phyloP scores from a whole-genome alignment of 2,329 filamentous ascomycete genomes.

The Aspergillus carbonarius region DNA sequence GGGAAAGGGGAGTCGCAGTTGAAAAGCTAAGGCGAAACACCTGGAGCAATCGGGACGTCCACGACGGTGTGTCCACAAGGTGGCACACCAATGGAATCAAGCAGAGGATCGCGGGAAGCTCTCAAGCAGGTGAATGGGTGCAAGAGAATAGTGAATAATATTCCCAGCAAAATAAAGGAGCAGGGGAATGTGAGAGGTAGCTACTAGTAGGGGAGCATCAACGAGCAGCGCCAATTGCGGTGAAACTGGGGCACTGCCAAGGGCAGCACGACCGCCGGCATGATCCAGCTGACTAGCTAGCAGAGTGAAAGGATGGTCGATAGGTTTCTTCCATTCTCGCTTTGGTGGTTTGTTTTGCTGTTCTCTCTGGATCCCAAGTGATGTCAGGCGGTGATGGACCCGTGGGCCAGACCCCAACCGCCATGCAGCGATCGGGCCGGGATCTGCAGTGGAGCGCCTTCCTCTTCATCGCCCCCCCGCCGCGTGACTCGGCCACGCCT shows the following conservation, averaged over 20 bases:
- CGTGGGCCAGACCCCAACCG: conserved; percentile 19
- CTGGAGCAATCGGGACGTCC: conserved; percentile 1
- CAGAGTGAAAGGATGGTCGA: not conserved
- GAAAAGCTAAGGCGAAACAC: not conserved
- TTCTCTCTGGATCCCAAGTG: not conserved
- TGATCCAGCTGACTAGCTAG: no score
- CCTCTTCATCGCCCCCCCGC: conserved; percentile 4
- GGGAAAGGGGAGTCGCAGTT: conserved; percentile 10
- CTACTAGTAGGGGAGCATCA: not conserved
- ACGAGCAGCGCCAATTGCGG: conserved; percentile 9
- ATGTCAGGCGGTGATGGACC: conserved; percentile 18
- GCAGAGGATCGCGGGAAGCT: not conserved
- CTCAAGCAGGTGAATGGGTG: not conserved
- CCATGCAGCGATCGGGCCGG: conserved; percentile 20
- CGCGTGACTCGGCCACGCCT: conserved; percentile 15
- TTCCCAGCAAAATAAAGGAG: not conserved
- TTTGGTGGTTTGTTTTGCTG: not conserved
- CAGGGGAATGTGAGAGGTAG: conserved; percentile 10
- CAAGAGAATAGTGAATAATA: conserved; percentile 7
- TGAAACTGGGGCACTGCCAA: conserved; percentile 11
- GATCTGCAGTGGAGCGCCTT: conserved; percentile 8
- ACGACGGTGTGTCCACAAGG: conserved; percentile 8
- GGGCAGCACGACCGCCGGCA: not conserved
- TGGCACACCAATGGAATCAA: conserved; percentile 6
- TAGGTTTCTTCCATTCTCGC: not conserved